Percentiles rank a stretch among this genome's conserved stretches.
Evolutionary conservation across 495 filamentous ascomycete species (phyloP).

Genomic region (Aspergillus homomorphus): DNA sequence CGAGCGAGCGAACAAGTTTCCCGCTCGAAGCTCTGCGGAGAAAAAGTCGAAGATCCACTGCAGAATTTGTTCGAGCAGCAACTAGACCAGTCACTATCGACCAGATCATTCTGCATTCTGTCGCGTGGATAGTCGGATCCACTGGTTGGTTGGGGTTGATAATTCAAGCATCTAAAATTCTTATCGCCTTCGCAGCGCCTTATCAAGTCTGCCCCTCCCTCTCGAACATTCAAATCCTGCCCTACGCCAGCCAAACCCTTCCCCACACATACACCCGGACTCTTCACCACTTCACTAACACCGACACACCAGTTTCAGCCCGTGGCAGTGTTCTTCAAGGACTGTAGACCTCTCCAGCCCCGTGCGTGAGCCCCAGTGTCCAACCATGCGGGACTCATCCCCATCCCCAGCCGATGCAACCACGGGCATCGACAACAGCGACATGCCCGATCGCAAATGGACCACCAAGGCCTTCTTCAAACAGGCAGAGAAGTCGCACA

Average conservation of each 20-base stretch:
- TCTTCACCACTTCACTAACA: neutral
- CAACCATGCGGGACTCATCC: conserved; percentile 17
- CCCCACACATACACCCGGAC: too few relatives aligned
- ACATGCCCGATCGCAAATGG: conserved; percentile 27
- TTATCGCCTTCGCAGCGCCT: neutral
- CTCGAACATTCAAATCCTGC: neutral
- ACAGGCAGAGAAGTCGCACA: conserved; percentile 42
- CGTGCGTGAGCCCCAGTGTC: neutral
- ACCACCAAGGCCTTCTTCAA: conserved; percentile 31
- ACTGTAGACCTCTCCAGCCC: neutral
- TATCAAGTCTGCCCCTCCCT: neutral
- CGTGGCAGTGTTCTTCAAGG: too few relatives aligned
- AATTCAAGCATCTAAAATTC: conserved; percentile 2
- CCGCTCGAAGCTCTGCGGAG: too few relatives aligned
- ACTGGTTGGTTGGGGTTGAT: neutral
- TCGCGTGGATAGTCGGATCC: neutral
- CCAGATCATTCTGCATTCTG: neutral
- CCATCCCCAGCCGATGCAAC: conserved; percentile 1
- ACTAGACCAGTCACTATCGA: neutral
- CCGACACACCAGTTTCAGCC: neutral
- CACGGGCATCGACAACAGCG: neutral
- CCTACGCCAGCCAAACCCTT: too few relatives aligned
- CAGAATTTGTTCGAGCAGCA: neutral
- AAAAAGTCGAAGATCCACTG: neutral
- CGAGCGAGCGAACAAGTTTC: too few relatives aligned